These are phyloP conservation scores for Sordariomycetes sp. DNA, from an alignment of 2,329 filamentous ascomycete species.

Conservation along the genomic window DNA sequence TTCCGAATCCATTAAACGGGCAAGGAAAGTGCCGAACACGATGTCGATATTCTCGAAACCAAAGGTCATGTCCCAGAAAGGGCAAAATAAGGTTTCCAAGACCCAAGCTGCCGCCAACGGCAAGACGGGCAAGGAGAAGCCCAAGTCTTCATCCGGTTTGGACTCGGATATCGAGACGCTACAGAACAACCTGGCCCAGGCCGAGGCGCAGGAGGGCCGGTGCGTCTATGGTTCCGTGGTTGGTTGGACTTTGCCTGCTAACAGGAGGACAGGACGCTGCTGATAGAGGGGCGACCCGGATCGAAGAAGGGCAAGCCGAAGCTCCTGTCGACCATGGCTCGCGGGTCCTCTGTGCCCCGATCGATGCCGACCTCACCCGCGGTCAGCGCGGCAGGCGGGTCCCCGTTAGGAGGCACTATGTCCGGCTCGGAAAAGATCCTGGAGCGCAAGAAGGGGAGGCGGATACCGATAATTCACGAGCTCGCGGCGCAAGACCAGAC, in stretches of 20 bases:
- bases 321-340: slow-evolving; percentile 24
- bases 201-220: slow-evolving; percentile 25
- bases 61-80: slow-evolving; percentile 1
- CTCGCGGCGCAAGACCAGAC: slow-evolving; percentile 40
- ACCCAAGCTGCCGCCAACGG: slow-evolving; percentile 1
- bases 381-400: slow-evolving; percentile 35
- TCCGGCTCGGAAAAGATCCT: slow-evolving; percentile 36
- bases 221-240: slow-evolving; percentile 8
- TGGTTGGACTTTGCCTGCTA: slow-evolving; percentile 9
- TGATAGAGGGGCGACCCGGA: slow-evolving; percentile 18
- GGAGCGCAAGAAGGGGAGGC: slow-evolving; percentile 39
- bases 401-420: slow-evolving; percentile 34
- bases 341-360: slow-evolving; percentile 18
- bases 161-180: slow-evolving; percentile 37
- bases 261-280: slow-evolving; percentile 15
- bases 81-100: background rate
- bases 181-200: slow-evolving; percentile 27
- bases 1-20: slow-evolving; percentile 25
- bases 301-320: slow-evolving; percentile 27
- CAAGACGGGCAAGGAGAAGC: slow-evolving; percentile 14
- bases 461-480: slow-evolving; percentile 44
- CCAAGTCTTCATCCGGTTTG: slow-evolving; percentile 22
- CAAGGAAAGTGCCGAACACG: slow-evolving; percentile 34
- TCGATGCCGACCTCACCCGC: slow-evolving; percentile 41
- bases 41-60: slow-evolving; percentile 30